Base-by-base conservation (phyloP, 352 stramenopile species). In the Aphanomyces cochlioides region DNA sequence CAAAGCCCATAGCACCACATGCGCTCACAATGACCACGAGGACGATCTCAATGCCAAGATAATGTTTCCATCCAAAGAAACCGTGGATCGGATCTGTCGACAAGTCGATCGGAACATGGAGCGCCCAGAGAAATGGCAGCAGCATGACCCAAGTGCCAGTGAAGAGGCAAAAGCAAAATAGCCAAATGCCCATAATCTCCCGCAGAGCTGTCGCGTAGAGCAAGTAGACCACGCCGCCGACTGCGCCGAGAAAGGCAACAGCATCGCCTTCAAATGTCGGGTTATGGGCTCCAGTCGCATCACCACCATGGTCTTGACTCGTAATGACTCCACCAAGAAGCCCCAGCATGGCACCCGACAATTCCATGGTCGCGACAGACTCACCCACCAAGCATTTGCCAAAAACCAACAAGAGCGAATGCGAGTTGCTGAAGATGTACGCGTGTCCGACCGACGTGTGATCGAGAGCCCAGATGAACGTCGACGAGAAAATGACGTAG, bases 141-240 rank as follows among this genome's bases (percentile, higher is more conserved):
- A 83, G 40, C 39, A 81, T 37, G 13, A 81, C 47, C 10, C 63
- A 70, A 5, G 80, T 76, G 3, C 64, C 57, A 13, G 77, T 81
- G 48, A 80, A 65, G 40, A 87, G 74, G 19, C 53, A 43, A 45
- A 80, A 85, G 28, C 85, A 66, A 66, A 85, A 84, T 7, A 84
- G 73, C 7, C 77, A 72, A 8, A 85, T 68, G 64, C 74, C 72
- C 28, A 85, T 60, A 19, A 85, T 79, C 4, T 83, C 69, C 19
- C 84, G 84, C 60, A 92, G 68, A 61, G 88, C 89, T 74, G 92
- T 94, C 13, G 87, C 87, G 34, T 84, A 67, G 43, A 88, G 80
- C 60, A 94, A 87, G 76, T 94, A 94, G n/a, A 83, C 40, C 3
- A 84, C 87, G 43, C 84, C 87, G 43, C 84, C 87, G 48, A 87